A percentile compares a stretch with the other conserved stretches of the same genome.
Evolutionary conservation across 2,329 filamentous ascomycete species (phyloP).

Genomic region (Aschersonia sp.): DNA sequence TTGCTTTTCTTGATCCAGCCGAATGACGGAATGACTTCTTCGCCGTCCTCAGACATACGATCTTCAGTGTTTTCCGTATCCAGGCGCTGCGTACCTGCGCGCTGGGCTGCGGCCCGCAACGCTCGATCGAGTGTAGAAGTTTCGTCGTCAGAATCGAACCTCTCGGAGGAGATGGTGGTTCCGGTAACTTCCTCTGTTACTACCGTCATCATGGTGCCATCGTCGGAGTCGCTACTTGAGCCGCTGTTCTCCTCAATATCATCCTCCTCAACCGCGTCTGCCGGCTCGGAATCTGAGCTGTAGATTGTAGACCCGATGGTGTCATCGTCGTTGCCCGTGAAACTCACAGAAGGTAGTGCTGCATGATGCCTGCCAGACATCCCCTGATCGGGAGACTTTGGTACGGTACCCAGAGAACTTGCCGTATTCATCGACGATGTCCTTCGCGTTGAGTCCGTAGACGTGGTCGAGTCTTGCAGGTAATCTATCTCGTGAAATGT

Average conservation of each 20-base stretch:
- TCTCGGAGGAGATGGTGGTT: constrained; percentile 48
- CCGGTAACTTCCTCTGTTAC: constrained; percentile 66
- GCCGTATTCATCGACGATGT: constrained; percentile 41
- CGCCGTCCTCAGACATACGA: constrained; percentile 43
- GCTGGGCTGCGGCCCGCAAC: constrained; percentile 57
- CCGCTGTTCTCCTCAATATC: constrained; percentile 36
- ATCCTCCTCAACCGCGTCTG: constrained; percentile 38
- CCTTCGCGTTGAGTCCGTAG: constrained; percentile 60
- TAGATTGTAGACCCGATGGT: constrained; percentile 66
- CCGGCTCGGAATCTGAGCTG: constrained; percentile 49
- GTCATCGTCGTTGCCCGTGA: constrained; percentile 50
- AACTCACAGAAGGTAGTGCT: constrained; percentile 47
- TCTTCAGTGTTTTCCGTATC: constrained; percentile 30
- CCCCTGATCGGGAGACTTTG: constrained; percentile 49
- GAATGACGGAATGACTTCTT: constrained; percentile 63
- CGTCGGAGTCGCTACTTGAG: constrained; percentile 47
- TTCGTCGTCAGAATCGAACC: constrained; percentile 47
- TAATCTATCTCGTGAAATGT: constrained; percentile 94
- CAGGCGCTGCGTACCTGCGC: constrained; percentile 59
- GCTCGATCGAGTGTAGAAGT: constrained; percentile 65
- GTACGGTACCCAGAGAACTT: constrained; percentile 23
- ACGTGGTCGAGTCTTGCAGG: constrained; percentile 71
- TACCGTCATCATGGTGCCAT: constrained; percentile 69
- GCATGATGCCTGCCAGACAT: constrained; percentile 50
- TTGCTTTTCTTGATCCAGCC: constrained; percentile 52